Conservation (phyloP, 768 basidiomycete species). For the Lactifluus hygrophoroides region DNA sequence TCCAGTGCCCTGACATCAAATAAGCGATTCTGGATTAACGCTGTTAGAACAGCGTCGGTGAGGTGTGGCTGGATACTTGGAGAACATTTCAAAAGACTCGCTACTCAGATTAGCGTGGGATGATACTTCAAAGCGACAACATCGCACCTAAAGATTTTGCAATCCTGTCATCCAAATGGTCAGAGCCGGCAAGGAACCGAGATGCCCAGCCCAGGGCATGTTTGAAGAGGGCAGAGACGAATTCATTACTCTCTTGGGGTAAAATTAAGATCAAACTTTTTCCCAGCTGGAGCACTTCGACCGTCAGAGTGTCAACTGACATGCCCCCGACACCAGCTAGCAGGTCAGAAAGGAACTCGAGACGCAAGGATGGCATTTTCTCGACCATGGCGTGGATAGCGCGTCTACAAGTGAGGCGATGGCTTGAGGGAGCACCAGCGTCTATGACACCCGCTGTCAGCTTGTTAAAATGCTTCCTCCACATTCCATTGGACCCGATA, state of each 20-base stretch:
- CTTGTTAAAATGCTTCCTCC: slow-evolving; percentile 19
- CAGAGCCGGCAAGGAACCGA: slow-evolving; percentile 9
- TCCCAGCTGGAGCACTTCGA: neutral
- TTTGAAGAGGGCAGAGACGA: slow-evolving; percentile 1
- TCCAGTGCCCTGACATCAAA: slow-evolving; percentile 26
- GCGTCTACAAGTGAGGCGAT: slow-evolving; percentile 6
- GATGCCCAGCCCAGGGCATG: neutral
- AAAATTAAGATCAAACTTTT: neutral
- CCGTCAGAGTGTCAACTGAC: neutral
- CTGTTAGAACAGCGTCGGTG: slow-evolving; percentile 63
- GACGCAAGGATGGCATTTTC: slow-evolving; percentile 1
- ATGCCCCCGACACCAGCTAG: slow-evolving; percentile 2
- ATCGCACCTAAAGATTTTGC: slow-evolving; percentile 6
- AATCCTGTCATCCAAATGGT: neutral
- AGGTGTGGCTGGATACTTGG: slow-evolving; percentile 36
- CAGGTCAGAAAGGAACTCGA: slow-evolving; percentile 7
- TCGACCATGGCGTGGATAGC: slow-evolving; percentile 5
- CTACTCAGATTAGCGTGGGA: slow-evolving; percentile 6
- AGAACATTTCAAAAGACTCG: slow-evolving; percentile 23
- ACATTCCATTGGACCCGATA: neutral
- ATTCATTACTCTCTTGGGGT: slow-evolving; percentile 3
- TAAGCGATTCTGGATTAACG: slow-evolving; percentile 54
- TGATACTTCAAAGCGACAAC: neutral
- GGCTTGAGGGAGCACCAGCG: neutral
- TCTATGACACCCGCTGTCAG: slow-evolving; percentile 17